Evolutionary conservation across 169 alveolate species (phyloP).

Genomic region (Plasmodium blacklocki): DNA sequence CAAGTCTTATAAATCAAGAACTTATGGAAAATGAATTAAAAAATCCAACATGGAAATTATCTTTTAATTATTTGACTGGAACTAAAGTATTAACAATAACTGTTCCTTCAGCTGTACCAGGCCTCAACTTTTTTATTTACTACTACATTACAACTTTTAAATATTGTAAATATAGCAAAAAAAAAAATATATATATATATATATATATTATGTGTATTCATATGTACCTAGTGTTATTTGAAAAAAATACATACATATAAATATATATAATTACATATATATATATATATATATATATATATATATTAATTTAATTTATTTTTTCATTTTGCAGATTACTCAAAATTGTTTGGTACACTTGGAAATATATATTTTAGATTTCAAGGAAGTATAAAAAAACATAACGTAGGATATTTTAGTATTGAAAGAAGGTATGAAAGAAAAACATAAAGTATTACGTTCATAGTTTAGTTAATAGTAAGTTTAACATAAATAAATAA

Average conservation of each 20-base stretch:
- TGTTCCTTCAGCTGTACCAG: constrained; percentile 37
- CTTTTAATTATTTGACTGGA: constrained; percentile 44
- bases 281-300: too few species aligned
- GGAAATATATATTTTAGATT: constrained; percentile 46
- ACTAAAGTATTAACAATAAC: constrained; percentile 11
- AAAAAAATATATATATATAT: too few species aligned
- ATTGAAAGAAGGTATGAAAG: neutral
- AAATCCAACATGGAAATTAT: constrained; percentile 33
- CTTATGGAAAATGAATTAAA: constrained; percentile 1
- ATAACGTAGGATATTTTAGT: constrained; percentile 61
- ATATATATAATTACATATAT: too few species aligned
- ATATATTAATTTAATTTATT: neutral
- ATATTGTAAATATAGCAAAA: constrained; percentile 17
- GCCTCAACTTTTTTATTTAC: constrained; percentile 11
- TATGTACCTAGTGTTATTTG: constrained; percentile 18
- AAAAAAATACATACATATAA: too few species aligned
- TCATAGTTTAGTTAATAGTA: neutral
- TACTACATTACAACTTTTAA: constrained; percentile 23
- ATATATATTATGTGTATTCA: neutral
- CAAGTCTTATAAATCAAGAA: neutral
- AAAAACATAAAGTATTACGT: neutral
- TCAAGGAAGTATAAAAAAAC: neutral
- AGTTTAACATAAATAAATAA: too few species aligned
- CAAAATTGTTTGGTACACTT: constrained; percentile 10
- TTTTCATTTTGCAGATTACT: constrained; percentile 38